Evolutionary conservation across 176 grass and related monocot species (phyloP), one percentile per base, ranked within the genome.

Genomic region (Carex pumila): DNA sequence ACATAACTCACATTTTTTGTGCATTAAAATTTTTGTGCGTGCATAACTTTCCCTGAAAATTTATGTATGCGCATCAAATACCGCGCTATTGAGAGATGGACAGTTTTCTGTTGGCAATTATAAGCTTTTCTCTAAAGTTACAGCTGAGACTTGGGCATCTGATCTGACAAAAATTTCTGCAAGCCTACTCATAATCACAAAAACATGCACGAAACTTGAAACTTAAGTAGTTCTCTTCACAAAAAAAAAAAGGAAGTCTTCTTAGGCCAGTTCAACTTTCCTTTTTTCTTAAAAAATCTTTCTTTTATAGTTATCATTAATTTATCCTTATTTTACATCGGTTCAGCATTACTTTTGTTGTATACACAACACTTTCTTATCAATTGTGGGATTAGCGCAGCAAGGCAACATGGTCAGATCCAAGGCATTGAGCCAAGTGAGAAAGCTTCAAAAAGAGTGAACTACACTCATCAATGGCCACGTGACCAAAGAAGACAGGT

Each of bases 401-500:
- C 72, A 12, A 54, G 8, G 56, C 55, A 49, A 81, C 79, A 9
- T 29, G 12, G 31, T 63, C 83, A 76, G 87, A 96, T 86, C 91
- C 30, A 61, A 86, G 76, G 21, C 25, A 55, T 61, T 14, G 79
- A 91, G 89, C 54, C 85, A 89, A 91, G 87, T 5, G 37, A 79
- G 25, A 3, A 87, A 87, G 82, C 12, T 61, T 8, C 22, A 55
- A 36, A 13, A 89, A 74, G 52, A 80, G 87, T 89, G 83, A 88
- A 68, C 55, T 85, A 88, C 18, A 88, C 86, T 94, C 72, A 88
- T 92, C 76, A 87, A 84, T 89, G 86, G 2, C 52, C 89, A 97
- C 88, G 89, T 90, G 86, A 90, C 18, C 22, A 77, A 91, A 88
- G 77, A 82, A 61, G 22, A 71, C 19, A 60, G 56, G 52, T 81